Evolutionary conservation across 2,329 filamentous ascomycete species (phyloP), one percentile per base, ranked within the genome.

Genomic region (Canariomyces notabilis): DNA sequence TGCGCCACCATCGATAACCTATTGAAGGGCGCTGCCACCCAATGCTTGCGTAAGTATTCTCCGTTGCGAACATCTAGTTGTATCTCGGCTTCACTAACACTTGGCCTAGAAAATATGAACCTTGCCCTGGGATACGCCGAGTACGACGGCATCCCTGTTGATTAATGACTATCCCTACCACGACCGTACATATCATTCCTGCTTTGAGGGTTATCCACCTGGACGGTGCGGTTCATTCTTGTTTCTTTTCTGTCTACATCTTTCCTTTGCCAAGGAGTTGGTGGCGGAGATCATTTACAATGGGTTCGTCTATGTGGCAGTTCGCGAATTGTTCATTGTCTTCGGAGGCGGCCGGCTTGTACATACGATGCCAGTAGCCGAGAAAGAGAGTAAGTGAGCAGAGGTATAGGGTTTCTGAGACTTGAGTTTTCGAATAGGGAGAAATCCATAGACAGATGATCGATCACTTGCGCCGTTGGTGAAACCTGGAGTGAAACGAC

Each of bases 1-100:
- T 94, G 90, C 63, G 87, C 85, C 15, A 95, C 87, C 2, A 95
- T 96, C 60, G 90, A 96, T 68, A 95, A 96, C 68, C 71, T 96
- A 57, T 76, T 93, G 59, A 96, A 96, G 79, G 90, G 90, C 50
- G 90, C 90, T 44, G 87, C 87, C 6, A 95, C 90, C 9, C 90
- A 95, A 67, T 95, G 89, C 71, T 70, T 95, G 65, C 90, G 85
- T 89, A 77, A 77, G 85, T 83, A 41, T 46, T 48, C 12, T 8
- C 37, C n/a, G 2, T 8, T n/a, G n/a, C n/a, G n/a, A 16, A 18
- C 20, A 23, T 12, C 31, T 35, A 2, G 4, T 18, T 11, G n/a
- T 44, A 32, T 48, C 26, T 3, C 14, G 4, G 26, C 8, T 7
- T 34, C 38, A n/a, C 44, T 57, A 35, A 49, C 34, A n/a, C 33